Conservation (phyloP, 345 rosid genomes). For the Sonneratia caseolaris region DNA sequence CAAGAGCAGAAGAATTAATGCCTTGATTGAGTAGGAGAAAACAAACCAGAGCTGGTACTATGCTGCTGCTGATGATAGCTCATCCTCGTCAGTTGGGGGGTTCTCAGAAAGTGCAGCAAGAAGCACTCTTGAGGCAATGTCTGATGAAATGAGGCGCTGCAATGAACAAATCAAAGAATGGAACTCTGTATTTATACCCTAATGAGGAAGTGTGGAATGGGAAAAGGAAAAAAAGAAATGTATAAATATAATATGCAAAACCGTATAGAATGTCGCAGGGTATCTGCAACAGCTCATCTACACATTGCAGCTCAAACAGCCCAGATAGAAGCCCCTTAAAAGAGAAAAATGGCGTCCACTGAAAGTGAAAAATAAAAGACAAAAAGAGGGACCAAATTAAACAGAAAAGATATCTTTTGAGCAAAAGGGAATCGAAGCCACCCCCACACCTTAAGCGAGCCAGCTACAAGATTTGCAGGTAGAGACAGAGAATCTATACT, state of each 20-base stretch:
- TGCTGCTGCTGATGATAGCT: constrained; percentile 19
- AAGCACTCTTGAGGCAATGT: neutral
- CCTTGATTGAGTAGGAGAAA: neutral
- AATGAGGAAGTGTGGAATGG: constrained; percentile 7
- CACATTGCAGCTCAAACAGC: constrained; percentile 8
- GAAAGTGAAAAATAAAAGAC: constrained; percentile 11
- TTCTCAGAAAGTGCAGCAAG: constrained; percentile 2
- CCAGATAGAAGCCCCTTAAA: neutral
- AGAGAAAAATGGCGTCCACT: constrained; percentile 8
- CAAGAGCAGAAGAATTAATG: neutral
- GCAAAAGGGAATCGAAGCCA: constrained; percentile 13
- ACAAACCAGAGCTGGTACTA: constrained; percentile 18
- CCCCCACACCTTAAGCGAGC: constrained; percentile 8
- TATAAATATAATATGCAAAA: constrained; percentile 27
- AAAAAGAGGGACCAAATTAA: neutral
- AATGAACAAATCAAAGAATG: constrained; percentile 12
- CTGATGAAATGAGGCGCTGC: constrained; percentile 10
- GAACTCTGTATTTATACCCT: constrained; percentile 13
- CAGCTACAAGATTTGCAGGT: constrained; percentile 14
- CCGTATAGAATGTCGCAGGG: constrained; percentile 1
- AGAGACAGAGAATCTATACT: constrained; percentile 10
- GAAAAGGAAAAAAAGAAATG: constrained; percentile 7
- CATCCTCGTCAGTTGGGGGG: constrained; percentile 2
- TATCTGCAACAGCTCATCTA: constrained; percentile 8
- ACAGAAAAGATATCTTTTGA: constrained; percentile 12